Conservation (phyloP, 1,284 basidiomycete genomes). For the Moesziomyces sp. region DNA sequence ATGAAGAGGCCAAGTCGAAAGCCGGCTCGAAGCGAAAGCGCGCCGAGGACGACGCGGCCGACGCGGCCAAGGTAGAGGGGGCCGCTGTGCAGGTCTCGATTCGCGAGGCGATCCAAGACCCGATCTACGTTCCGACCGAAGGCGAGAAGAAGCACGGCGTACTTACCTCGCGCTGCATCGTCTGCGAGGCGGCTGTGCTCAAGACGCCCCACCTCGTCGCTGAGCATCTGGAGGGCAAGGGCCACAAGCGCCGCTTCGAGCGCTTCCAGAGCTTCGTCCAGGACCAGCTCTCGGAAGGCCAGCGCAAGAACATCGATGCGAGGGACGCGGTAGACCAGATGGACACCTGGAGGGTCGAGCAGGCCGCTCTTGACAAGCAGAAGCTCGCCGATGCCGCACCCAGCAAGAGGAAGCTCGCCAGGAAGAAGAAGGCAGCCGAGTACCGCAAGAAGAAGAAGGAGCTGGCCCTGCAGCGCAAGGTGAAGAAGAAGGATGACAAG, state of each 20-base stretch:
- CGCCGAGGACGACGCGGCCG: constrained; percentile 6
- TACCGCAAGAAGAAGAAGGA: constrained; percentile 35
- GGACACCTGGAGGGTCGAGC: constrained; percentile 32
- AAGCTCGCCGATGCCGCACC: constrained; percentile 24
- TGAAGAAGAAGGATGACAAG: constrained; percentile 5
- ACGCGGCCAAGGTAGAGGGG: constrained; percentile 8
- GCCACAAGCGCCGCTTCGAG: constrained; percentile 36
- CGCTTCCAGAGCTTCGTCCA: constrained; percentile 35
- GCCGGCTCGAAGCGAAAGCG: constrained; percentile 35
- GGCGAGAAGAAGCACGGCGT: constrained; percentile 45
- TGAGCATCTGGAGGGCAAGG: constrained; percentile 33
- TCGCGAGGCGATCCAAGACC: constrained; percentile 32
- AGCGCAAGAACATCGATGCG: constrained; percentile 30
- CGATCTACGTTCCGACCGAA: constrained; percentile 44
- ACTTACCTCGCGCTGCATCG: constrained; percentile 35
- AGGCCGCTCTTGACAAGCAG: constrained; percentile 18
- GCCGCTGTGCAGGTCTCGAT: constrained; percentile 35
- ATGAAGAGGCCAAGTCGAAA: constrained; percentile 1
- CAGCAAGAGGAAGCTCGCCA: constrained; percentile 19
- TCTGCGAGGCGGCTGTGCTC: constrained; percentile 41
- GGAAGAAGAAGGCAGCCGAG: constrained; percentile 35
- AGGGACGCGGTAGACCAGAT: constrained; percentile 44
- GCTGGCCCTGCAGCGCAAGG: constrained; percentile 22
- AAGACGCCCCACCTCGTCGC: constrained; percentile 30
- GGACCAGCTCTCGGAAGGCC: constrained; percentile 17